A percentile compares a stretch with the other conserved stretches of the same genome.
These are phyloP conservation scores for Podaxis sp. DNA, from an alignment of 768 basidiomycete species.

Conservation along the genomic window DNA sequence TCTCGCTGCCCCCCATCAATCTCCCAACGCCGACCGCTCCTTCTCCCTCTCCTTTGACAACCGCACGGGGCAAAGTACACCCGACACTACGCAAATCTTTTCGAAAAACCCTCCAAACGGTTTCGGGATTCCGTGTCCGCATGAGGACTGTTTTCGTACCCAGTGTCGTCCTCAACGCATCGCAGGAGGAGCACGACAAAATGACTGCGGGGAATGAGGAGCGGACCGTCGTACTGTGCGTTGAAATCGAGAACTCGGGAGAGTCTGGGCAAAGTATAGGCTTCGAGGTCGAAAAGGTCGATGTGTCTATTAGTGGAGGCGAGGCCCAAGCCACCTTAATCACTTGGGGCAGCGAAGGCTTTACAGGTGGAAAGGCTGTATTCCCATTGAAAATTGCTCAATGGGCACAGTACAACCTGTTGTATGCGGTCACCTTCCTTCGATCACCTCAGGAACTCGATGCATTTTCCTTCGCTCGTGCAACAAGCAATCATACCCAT, in stretches of 20 bases:
- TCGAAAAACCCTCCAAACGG: conserved; percentile 72
- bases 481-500: conserved; percentile 21
- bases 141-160: conserved; percentile 96
- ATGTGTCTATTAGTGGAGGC: conserved; percentile 72
- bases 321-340: conserved; percentile 49
- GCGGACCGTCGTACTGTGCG: conserved; percentile 83
- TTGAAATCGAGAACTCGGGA: conserved; percentile 85
- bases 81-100: conserved; percentile 85
- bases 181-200: conserved; percentile 50
- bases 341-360: conserved; percentile 57
- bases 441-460: conserved; percentile 59
- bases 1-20: conserved; percentile 54
- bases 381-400: conserved; percentile 76
- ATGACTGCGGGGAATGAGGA: conserved; percentile 76
- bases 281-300: conserved; percentile 74
- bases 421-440: conserved; percentile 87
- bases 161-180: conserved; percentile 62
- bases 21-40: conserved; percentile 39
- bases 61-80: conserved; percentile 41
- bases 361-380: conserved; percentile 38
- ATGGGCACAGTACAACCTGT: conserved; percentile 81
- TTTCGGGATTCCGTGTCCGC: conserved; percentile 83
- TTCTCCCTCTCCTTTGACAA: conserved; percentile 50
- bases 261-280: conserved; percentile 58
- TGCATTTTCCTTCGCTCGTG: conserved; percentile 33